Evolutionary conservation across 192 early-diverging fungal genomes (phyloP).

Genomic region (Gonapodya prolifera): DNA sequence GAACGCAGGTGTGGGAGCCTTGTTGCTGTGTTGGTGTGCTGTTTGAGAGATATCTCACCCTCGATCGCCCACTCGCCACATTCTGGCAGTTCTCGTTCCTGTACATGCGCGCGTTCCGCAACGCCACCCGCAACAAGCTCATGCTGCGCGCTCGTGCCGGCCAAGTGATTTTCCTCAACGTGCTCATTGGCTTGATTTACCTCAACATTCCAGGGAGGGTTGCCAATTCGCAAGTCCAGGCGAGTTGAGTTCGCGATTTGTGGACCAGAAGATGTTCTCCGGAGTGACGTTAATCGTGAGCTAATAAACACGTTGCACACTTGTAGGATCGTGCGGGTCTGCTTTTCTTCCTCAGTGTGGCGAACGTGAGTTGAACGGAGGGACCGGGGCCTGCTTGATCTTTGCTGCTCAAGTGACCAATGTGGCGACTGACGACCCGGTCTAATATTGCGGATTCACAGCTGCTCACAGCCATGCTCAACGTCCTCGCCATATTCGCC

Average conservation of each 20-base stretch:
- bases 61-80: constrained; percentile 2
- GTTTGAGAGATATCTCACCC: too few species aligned
- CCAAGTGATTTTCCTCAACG: constrained; percentile 28
- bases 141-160: constrained; percentile 24
- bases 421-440: too few species aligned
- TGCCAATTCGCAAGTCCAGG: neutral
- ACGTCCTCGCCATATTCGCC: constrained; percentile 33
- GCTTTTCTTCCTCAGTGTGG: constrained; percentile 37
- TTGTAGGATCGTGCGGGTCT: constrained; percentile 30
- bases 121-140: constrained; percentile 33
- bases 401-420: too few species aligned
- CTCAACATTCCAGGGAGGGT: neutral
- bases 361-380: too few species aligned
- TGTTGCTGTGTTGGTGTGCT: too few species aligned
- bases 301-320: constrained; percentile 10
- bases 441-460: neutral
- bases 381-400: too few species aligned
- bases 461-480: neutral
- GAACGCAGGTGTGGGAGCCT: too few species aligned
- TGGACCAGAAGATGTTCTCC: neutral
- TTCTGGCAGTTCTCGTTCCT: constrained; percentile 26
- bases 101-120: constrained; percentile 20
- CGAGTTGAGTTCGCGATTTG: too few species aligned
- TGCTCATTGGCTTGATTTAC: constrained; percentile 33
- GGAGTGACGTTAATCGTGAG: constrained; percentile 21